These are phyloP conservation scores for Emmonsia crescens DNA, from an alignment of 2,329 filamentous ascomycete genomes.

Conservation along the genomic window DNA sequence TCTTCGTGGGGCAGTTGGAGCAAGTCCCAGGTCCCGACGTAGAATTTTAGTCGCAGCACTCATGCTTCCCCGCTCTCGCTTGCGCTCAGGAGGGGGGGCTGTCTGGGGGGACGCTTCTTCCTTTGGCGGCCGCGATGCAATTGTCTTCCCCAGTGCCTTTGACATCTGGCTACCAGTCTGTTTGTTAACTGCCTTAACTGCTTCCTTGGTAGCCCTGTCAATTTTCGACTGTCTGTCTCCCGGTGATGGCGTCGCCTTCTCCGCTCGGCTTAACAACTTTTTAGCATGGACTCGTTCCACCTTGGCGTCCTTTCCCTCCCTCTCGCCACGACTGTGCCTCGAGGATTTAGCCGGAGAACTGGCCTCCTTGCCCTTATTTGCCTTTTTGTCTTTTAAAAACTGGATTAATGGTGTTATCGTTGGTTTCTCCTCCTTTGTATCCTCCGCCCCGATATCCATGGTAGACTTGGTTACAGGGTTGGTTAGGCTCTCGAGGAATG, in stretches of 20 bases:
- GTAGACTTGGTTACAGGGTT: constrained; percentile 54
- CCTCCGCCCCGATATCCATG: constrained; percentile 41
- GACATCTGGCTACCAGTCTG: constrained; percentile 25
- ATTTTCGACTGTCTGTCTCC: constrained; percentile 21
- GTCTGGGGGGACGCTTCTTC: background rate
- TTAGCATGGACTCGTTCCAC: constrained; percentile 32
- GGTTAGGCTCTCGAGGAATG: constrained; percentile 78
- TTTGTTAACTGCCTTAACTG: constrained; percentile 46
- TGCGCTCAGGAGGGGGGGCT: constrained; percentile 36
- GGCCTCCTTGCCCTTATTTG: constrained; percentile 49
- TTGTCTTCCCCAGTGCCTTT: constrained; percentile 20
- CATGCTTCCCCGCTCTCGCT: constrained; percentile 43
- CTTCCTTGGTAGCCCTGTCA: constrained; percentile 53
- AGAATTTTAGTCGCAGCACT: constrained; percentile 48
- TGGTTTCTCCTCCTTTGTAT: constrained; percentile 46
- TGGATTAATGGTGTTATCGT: constrained; percentile 84
- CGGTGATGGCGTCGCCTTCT: constrained; percentile 22
- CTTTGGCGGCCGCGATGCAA: constrained; percentile 11
- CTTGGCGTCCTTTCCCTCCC: constrained; percentile 31
- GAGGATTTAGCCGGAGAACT: constrained; percentile 35
- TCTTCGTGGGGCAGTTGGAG: constrained; percentile 31
- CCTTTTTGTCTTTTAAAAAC: constrained; percentile 84
- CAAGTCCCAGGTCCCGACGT: constrained; percentile 51
- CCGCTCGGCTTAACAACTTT: constrained; percentile 31
- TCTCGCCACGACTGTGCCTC: constrained; percentile 24